Base-by-base conservation (phyloP, 768 basidiomycete genomes). In the Pulveroboletus sp. region DNA sequence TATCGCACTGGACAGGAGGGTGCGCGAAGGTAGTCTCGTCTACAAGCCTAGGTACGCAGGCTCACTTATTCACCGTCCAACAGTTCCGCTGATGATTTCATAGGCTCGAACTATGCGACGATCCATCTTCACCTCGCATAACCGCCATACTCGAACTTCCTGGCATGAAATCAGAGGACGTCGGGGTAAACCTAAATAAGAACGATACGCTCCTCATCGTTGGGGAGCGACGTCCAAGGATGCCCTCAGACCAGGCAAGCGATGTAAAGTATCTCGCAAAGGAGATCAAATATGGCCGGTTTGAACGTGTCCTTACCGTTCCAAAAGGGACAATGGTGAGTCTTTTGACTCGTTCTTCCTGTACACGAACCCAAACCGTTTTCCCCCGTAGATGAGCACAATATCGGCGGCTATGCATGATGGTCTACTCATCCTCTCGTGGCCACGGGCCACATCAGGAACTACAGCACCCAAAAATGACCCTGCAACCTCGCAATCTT, bases 51-150 rank as follows among this genome's bases (percentile, higher is more conserved):
- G 66, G 68, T 68, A 48, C 31, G 57, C 43, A 5, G 5, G 38
- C 56, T 60, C 5, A 56, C 48, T 15, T 10, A 15, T 38, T 11
- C 27, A 18, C 14, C 38, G 3, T 45, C 17, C 33, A 26, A 14
- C 43, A 54, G 53, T 21, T 47, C 8, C 15, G 15, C 56, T 68
- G 14, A 68, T 37, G 4, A 11, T 24, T 31, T 44, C 24, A 28
- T 49, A 75, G 73, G 39, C 65, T 73, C 49, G 73, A 75, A 46
- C 27, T 75, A 24, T 74, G 61, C 46, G 71, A 75, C 53, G 68
- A 72, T 37, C 64, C 69, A 1, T 52, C 58, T 1, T 64, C 58
- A 13, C 61, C 67, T 5, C 58, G 61, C 41, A 59, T 73, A 38
- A 63, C 60, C 15, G 73, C 74, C 7, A 57, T 59, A 1, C 61